Base-by-base conservation (phyloP, 352 stramenopile genomes). In the Phytophthora tentaculata region DNA sequence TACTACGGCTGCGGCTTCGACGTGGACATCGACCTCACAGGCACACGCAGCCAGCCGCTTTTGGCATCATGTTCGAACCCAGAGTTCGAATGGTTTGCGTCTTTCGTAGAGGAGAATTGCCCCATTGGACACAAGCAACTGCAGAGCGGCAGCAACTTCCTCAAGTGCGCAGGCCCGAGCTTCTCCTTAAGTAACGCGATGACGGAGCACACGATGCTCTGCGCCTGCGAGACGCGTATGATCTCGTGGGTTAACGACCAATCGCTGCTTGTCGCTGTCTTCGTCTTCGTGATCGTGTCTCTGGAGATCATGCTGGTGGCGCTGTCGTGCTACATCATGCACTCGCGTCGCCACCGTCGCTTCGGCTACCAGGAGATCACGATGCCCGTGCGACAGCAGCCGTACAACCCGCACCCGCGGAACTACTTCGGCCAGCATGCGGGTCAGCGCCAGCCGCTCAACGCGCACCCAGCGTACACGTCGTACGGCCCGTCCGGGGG, bases 271-370 rank as follows among this genome's bases (percentile, higher is more conserved):
- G 86, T 94, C 41, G 80, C 83, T 0, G 84, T 92, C 14, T 90
- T 93, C 59, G 83, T 95, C 26, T 88, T 88, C 60, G 84, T 83
- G 44, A 90, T 95, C 54, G 87, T 89, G 52, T 78, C 85, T 59
- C 85, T 95, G 41, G 87, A 95, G 74, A 89, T 93, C 44, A 80
- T 84, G 69, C 71, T 95, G 14, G 87, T 95, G 58, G 61, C 77
- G 51, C 73, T 95, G 29, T 93, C 84, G 66, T 95, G 82, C 74
- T 95, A 95, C 73, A 79, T 95, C 48, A 91, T 95, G 67, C 89
- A 88, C 67, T 83, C 87, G 58, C 83, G 84, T 23, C 83, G 84
- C 44, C 56, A 78, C 64, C 80, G 85, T 26, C 84, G 83, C 49
- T 78, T 81, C 26, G 87, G 87, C 22, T 95, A 93, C 69, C 84